These are phyloP conservation scores for Chamaecrista fasciculata DNA, from an alignment of 306 rosid species.

Conservation along the genomic window DNA sequence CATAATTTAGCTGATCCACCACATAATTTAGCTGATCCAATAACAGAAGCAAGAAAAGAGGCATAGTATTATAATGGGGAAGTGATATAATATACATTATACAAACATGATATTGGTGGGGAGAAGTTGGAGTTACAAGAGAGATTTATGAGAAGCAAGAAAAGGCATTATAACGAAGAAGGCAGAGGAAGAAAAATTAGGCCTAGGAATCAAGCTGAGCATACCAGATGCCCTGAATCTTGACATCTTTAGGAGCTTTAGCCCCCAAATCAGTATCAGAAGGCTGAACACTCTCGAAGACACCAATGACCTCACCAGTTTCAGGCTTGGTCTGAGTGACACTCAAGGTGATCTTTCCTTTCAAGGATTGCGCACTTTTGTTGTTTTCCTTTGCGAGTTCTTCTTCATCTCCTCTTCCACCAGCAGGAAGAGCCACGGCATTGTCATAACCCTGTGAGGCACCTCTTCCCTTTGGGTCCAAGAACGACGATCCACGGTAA, in stretches of 20 bases:
- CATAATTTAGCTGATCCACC: no score
- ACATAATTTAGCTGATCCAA: no score
- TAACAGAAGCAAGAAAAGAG: no score
- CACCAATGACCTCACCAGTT: slow-evolving; percentile 82
- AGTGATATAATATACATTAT: slow-evolving; percentile 44
- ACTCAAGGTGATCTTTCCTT: slow-evolving; percentile 79
- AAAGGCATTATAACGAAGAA: slow-evolving; percentile 7
- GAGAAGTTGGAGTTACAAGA: slow-evolving; percentile 45
- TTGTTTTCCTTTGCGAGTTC: slow-evolving; percentile 79
- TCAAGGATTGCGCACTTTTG: slow-evolving; percentile 69
- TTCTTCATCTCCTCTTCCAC: slow-evolving; percentile 89
- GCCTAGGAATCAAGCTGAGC: slow-evolving; percentile 87
- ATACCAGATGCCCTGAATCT: slow-evolving; percentile 94
- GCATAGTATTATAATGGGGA: slow-evolving; percentile 31
- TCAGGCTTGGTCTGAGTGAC: slow-evolving; percentile 87
- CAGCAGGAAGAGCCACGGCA: slow-evolving; percentile 73
- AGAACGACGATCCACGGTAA: slow-evolving; percentile 87
- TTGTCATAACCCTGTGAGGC: slow-evolving; percentile 88
- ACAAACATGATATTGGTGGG: no score
- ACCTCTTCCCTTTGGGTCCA: slow-evolving; percentile 99
- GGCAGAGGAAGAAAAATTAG: not conserved
- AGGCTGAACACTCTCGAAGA: slow-evolving; percentile 69
- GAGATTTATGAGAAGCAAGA: slow-evolving; percentile 43
- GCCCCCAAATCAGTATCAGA: slow-evolving; percentile 96
- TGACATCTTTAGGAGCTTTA: slow-evolving; percentile 87